Percentiles rank a stretch among this genome's conserved stretches.
These are phyloP conservation scores for Jackrogersella minutella DNA, from an alignment of 495 filamentous ascomycete genomes.

Conservation along the genomic window DNA sequence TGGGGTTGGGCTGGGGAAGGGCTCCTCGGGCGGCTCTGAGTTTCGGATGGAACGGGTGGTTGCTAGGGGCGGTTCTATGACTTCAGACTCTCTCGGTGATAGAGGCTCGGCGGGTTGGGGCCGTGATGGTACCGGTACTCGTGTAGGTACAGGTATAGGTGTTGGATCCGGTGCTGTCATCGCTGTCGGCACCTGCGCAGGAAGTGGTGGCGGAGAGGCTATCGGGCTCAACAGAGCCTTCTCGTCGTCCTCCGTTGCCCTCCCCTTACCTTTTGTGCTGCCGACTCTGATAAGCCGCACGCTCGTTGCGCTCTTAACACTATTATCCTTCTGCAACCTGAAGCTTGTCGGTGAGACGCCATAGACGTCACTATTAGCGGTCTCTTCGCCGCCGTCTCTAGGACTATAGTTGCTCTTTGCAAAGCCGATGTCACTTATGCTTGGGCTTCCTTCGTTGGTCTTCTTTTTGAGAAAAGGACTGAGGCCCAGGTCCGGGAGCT, in stretches of 20 bases:
- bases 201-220: conserved; percentile 9
- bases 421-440: conserved; percentile 21
- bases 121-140: not conserved
- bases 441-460: conserved; percentile 20
- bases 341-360: conserved; percentile 27
- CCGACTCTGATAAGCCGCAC: conserved; percentile 43
- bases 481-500: conserved; percentile 34
- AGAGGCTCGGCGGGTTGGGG: not conserved
- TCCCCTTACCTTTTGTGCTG: conserved; percentile 29
- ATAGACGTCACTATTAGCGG: conserved; percentile 22
- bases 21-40: conserved; percentile 1
- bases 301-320: conserved; percentile 37
- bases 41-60: conserved; percentile 10
- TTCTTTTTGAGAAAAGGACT: conserved; percentile 32
- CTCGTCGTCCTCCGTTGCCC: conserved; percentile 21
- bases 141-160: not conserved
- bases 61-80: conserved; percentile 5
- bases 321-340: conserved; percentile 38
- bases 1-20: not conserved
- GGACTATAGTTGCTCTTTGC: conserved; percentile 23
- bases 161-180: not conserved
- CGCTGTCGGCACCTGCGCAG: not conserved
- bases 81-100: conserved; percentile 8
- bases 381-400: not conserved
- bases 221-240: conserved; percentile 20